A percentile compares a stretch with the other conserved stretches of the same genome.
Conservation (phyloP, 2,329 filamentous ascomycete genomes). For the Exophiala bonariae region DNA sequence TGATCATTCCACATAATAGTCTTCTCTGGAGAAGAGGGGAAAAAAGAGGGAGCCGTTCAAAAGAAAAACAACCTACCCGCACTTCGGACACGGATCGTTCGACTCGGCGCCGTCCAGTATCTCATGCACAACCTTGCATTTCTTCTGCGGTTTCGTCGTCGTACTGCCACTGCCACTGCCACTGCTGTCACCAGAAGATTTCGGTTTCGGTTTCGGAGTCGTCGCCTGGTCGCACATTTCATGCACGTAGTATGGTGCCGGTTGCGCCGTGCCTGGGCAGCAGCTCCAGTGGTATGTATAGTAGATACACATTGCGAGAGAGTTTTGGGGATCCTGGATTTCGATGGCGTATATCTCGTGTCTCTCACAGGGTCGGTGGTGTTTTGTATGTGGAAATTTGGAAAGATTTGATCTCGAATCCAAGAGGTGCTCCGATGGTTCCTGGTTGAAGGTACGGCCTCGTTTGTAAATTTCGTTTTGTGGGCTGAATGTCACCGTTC, state of each 20-base stretch:
- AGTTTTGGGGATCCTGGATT: not conserved
- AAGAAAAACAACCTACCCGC: conserved; percentile 18
- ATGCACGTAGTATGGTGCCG: conserved; percentile 29
- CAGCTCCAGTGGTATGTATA: conserved; percentile 29
- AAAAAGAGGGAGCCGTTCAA: no score
- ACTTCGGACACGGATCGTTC: conserved; percentile 26
- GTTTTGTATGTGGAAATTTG: no score
- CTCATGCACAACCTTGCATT: conserved; percentile 25
- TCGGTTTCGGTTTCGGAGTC: conserved; percentile 9
- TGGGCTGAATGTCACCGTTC: no score
- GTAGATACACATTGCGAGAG: conserved; percentile 25
- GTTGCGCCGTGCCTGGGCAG: conserved; percentile 27
- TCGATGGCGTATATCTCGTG: not conserved
- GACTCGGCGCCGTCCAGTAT: conserved; percentile 29
- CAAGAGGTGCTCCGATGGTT: no score
- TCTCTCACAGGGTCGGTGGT: no score
- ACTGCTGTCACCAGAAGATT: not conserved
- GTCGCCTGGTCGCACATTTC: conserved; percentile 24
- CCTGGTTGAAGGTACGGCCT: no score
- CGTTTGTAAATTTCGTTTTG: no score
- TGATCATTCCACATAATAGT: no score
- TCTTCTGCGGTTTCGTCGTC: conserved; percentile 8
- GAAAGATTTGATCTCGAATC: no score
- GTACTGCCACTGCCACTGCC: conserved; percentile 6
- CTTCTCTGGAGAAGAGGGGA: no score